Evolutionary conservation across 352 stramenopile species (phyloP).

Genomic region (Peronospora belbahrii): DNA sequence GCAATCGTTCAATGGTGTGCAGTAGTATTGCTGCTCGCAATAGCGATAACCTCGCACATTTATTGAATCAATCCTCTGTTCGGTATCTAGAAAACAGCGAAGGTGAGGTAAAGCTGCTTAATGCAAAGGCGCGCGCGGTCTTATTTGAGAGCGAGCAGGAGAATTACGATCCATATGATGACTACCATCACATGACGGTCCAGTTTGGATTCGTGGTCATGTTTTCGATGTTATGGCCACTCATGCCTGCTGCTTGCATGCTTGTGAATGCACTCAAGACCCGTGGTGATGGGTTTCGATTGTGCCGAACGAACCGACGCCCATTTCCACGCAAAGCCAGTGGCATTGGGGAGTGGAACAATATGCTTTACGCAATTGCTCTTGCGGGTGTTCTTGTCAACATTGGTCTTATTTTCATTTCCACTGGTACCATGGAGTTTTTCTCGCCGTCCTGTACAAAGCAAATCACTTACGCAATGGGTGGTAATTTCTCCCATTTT

Average conservation of each 20-base stretch:
- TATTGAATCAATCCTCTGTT: constrained; percentile 59
- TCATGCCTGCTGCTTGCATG: constrained; percentile 72
- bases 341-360: constrained; percentile 68
- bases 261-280: constrained; percentile 76
- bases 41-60: constrained; percentile 18
- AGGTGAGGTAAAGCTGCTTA: constrained; percentile 51
- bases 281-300: constrained; percentile 60
- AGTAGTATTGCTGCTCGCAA: constrained; percentile 5
- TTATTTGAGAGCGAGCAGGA: constrained; percentile 69
- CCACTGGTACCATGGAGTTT: constrained; percentile 72
- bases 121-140: constrained; percentile 59
- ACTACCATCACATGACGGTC: constrained; percentile 75
- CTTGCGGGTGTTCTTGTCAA: constrained; percentile 68
- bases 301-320: constrained; percentile 65
- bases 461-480: constrained; percentile 48
- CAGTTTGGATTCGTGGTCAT: constrained; percentile 84
- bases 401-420: constrained; percentile 71
- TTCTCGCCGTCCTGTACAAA: constrained; percentile 40
- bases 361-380: constrained; percentile 59
- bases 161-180: constrained; percentile 75
- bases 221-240: constrained; percentile 81
- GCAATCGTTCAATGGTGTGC: background rate
- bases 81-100: constrained; percentile 64
- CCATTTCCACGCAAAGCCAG: constrained; percentile 66
- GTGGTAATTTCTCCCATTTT: constrained; percentile 50